Evolutionary conservation across 176 grass and related monocot species (phyloP), one percentile per base, ranked within the genome.

Genomic region (Olyra latifolia): DNA sequence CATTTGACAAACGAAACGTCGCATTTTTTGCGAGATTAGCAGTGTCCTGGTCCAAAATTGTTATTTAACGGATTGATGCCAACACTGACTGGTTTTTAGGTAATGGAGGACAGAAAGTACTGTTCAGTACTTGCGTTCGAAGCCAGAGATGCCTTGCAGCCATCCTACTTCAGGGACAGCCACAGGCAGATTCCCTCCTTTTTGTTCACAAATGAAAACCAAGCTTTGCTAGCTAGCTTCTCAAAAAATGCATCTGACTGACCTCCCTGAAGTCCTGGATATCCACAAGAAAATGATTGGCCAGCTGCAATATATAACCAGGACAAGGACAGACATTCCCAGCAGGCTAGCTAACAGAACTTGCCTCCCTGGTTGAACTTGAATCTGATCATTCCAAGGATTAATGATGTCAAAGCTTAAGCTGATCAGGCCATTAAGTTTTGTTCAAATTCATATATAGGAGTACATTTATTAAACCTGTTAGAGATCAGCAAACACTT

Each of bases 111-210:
- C 65, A 81, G 62, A 12, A 74, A 64, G 28, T 86, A 90, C 77
- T 80, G 78, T 61, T 77, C 1, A 86, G 72, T 88, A 79, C 94
- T 92, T 82, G 85, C 73, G 30, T 87, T 88, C 66, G 85, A 92
- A 94, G 91, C 89, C 40, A 94, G 77, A 88, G 32, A 35, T 35
- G 82, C 72, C 70, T 86, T 89, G 40, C 24, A 81, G 22, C 69
- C 86, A 30, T 67, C 87, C 80, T 90, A 79, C 82, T 82, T 83
- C 86, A 47, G 82, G 50, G 71, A 57, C 90, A 74, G 71, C 74
- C 54, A 72, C 32, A 14, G 5, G 30, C 10, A 50, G 35, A 67
- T 79, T 79, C 77, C 58, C 16, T 38, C 1, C 35, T 56, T 53
- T 54, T 69, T 27, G 47, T 42, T 57, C 16, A 0, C 35, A 69